These are phyloP conservation scores for Nigrospora oryzae DNA, from an alignment of 2,329 filamentous ascomycete genomes.

Conservation along the genomic window DNA sequence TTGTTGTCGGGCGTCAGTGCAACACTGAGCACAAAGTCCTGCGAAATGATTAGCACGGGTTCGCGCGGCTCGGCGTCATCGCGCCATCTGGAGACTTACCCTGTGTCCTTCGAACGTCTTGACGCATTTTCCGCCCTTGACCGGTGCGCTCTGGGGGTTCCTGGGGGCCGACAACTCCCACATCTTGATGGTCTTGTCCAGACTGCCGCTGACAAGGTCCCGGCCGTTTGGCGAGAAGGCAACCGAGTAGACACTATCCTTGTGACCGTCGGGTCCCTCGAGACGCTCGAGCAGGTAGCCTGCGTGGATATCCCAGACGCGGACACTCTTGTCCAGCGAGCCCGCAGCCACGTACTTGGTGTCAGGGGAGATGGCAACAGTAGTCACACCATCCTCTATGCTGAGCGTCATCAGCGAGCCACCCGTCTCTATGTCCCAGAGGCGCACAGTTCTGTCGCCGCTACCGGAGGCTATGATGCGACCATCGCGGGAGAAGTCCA, in stretches of 20 bases:
- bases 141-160: conserved; percentile 54
- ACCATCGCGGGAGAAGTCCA: conserved; percentile 91
- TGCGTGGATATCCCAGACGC: conserved; percentile 87
- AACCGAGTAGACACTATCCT: conserved; percentile 93
- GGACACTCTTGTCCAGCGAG: conserved; percentile 93
- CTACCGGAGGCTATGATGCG: conserved; percentile 92
- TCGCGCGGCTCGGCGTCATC: background rate
- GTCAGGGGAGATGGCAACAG: conserved; percentile 93
- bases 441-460: conserved; percentile 85
- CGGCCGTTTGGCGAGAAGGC: conserved; percentile 92
- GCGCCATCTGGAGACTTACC: conserved; percentile 39
- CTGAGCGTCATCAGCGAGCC: conserved; percentile 75
- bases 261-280: conserved; percentile 88
- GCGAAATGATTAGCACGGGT: background rate
- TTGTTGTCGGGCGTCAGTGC: conserved; percentile 87
- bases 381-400: conserved; percentile 96
- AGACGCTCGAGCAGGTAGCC: conserved; percentile 85
- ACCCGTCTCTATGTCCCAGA: conserved; percentile 90
- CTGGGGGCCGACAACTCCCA: conserved; percentile 81
- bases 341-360: conserved; percentile 91
- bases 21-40: conserved; percentile 96
- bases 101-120: conserved; percentile 97
- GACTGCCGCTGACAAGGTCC: conserved; percentile 85
- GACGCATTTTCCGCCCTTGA: conserved; percentile 86
- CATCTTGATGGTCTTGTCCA: conserved; percentile 99